Evolutionary conservation across 768 basidiomycete genomes (phyloP).

Genomic region (Boletus subparvulus): DNA sequence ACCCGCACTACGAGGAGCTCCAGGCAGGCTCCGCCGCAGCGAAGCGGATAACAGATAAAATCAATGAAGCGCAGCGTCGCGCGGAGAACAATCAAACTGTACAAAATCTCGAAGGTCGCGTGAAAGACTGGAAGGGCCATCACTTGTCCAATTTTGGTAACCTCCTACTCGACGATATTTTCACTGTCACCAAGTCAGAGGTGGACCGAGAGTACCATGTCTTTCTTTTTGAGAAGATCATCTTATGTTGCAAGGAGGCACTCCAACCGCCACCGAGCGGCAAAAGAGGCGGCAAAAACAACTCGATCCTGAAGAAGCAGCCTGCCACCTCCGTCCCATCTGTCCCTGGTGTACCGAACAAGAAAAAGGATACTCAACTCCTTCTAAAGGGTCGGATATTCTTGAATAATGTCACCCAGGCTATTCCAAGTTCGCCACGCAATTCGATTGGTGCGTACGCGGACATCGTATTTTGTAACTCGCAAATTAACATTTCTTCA

Average conservation of each 20-base stretch:
- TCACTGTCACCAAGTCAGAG: conserved; percentile 93
- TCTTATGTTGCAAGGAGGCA: conserved; percentile 97
- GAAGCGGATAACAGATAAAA: conserved; percentile 90
- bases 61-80: conserved; percentile 92
- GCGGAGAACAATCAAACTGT: conserved; percentile 92
- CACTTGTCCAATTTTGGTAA: conserved; percentile 92
- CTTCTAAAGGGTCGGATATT: conserved; percentile 96
- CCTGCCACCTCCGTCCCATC: conserved; percentile 47
- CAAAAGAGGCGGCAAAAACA: conserved; percentile 78
- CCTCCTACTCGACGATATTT: conserved; percentile 91
- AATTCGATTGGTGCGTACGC: conserved; percentile 57
- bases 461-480: conserved; percentile 1
- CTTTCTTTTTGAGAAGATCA: conserved; percentile 98
- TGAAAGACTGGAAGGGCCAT: conserved; percentile 99
- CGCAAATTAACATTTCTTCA: conserved; percentile 1
- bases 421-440: conserved; percentile 58
- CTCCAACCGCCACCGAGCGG: conserved; percentile 53
- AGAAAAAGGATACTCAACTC: conserved; percentile 78
- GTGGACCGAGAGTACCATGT: conserved; percentile 98
- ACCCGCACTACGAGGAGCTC: conserved; percentile 76
- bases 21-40: conserved; percentile 81
- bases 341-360: conserved; percentile 51
- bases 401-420: conserved; percentile 90
- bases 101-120: conserved; percentile 76
- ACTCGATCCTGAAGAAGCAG: conserved; percentile 88